Evolutionary conservation across 495 filamentous ascomycete genomes (phyloP).

Genomic region (Cercophora samala): DNA sequence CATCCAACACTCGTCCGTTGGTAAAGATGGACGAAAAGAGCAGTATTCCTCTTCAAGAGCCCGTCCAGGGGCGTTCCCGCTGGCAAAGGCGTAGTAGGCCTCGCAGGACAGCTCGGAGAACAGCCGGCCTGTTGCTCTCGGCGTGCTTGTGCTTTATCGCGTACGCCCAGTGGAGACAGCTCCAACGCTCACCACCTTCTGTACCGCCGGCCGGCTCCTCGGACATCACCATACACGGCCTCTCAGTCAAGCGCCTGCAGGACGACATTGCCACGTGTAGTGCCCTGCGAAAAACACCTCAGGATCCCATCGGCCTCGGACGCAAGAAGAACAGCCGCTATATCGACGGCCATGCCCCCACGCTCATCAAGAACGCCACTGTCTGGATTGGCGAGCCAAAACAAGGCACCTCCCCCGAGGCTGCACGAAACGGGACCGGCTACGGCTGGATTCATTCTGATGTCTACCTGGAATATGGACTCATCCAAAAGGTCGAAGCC

Average conservation of each 20-base stretch:
- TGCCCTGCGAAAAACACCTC: constrained; percentile 39
- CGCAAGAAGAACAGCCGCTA: constrained; percentile 49
- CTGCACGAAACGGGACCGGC: constrained; percentile 44
- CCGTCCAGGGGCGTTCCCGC: not conserved
- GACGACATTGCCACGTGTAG: constrained; percentile 40
- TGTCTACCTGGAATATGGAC: constrained; percentile 48
- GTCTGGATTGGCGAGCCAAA: constrained; percentile 53
- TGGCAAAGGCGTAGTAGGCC: not conserved
- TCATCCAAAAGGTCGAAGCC: constrained; percentile 43
- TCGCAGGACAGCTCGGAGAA: not conserved
- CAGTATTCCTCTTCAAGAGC: not conserved
- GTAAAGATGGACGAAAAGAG: not conserved
- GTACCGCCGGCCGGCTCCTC: constrained; percentile 9
- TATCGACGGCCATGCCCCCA: constrained; percentile 45
- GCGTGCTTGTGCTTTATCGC: constrained; percentile 38
- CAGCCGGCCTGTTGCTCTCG: not conserved
- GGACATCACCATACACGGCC: constrained; percentile 21
- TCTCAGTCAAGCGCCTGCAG: constrained; percentile 41
- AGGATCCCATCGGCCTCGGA: constrained; percentile 44
- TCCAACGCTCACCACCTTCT: constrained; percentile 20
- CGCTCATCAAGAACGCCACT: constrained; percentile 50
- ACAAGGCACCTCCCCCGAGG: constrained; percentile 39
- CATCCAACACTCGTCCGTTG: not conserved
- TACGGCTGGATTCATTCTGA: constrained; percentile 45
- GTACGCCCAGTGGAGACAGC: constrained; percentile 48